Evolutionary conservation across 179 eudicot genomes (phyloP).

Genomic region (Pouteria campechiana): DNA sequence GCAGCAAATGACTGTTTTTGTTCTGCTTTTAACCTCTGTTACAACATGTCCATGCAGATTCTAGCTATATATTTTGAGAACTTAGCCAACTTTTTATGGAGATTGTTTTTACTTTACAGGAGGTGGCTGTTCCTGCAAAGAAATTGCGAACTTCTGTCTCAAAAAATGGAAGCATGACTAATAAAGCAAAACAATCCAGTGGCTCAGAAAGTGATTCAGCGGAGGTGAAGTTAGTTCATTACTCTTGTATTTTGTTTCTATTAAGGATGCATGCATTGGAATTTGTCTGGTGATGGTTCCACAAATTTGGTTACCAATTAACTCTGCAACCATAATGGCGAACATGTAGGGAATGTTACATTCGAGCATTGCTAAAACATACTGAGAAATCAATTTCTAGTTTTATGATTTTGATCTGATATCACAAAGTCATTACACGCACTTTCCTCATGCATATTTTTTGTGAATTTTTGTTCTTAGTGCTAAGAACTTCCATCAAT

Average conservation of each 20-base stretch:
- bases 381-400: conserved; percentile 18
- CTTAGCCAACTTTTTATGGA: too few species aligned
- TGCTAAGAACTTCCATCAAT: too few species aligned
- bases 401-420: too few species aligned
- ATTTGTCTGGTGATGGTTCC: not conserved
- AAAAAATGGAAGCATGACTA: conserved; percentile 15
- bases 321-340: conserved; percentile 15
- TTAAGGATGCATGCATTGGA: too few species aligned
- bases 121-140: conserved; percentile 9
- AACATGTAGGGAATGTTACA: not conserved
- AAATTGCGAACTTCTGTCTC: conserved; percentile 6
- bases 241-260: too few species aligned
- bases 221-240: too few species aligned
- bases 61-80: too few species aligned
- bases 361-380: not conserved
- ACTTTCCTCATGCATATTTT: too few species aligned
- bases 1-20: not conserved
- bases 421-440: too few species aligned
- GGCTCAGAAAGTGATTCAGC: conserved; percentile 23
- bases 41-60: too few species aligned
- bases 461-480: too few species aligned
- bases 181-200: conserved; percentile 9
- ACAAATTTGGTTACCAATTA: conserved; percentile 8
- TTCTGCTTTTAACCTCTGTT: too few species aligned
- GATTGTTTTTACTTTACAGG: not conserved